Base-by-base conservation (phyloP, 1,139 yeast species). In the Candida anutae region DNA sequence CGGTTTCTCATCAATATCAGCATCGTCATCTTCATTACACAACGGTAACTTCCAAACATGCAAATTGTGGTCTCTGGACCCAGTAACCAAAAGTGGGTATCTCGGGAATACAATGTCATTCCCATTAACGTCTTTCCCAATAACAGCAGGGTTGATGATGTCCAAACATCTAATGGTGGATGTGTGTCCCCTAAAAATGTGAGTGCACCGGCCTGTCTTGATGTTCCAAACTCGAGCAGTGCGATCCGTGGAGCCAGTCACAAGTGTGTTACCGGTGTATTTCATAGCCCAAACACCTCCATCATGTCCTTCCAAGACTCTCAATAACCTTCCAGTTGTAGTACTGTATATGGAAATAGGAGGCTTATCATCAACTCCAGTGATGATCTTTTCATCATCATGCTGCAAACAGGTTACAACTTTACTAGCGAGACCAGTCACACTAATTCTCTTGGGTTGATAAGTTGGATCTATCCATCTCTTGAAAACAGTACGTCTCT, bases 221-320 rank as follows among this genome's bases (percentile, higher is more conserved):
- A 70, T 45, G 42, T 74, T 78, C 81, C 81, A 74, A 33, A 72
- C 73, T 15, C 80, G 58, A 15, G 74, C 68, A 0, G 79, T 74
- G 24, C 68, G 56, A 44, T 74, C 81, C 4, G 67, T 57, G 3
- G 78, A 69, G 1, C 81, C 81, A 3, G 76, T 62, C 10, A 76
- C 75, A 26, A 76, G 51, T 1, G 72, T 68, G 48, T 82, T 77
- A n/a, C 84, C 84, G 30, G 73, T 73, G 49, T 87, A 88, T 52
- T 90, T 87, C 48, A 90, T 63, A 1, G 98, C 97, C 99, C 99
- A 90, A 6, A 93, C 98, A 16, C 98, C 98, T 26, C 97, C 97
- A 34, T 83, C 94, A 47, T 90, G 98, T 9, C 96, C 97, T 30
- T 69, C 66, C 28, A 90, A 62, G 2, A 82, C 79, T 27, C 74